Percentiles rank a stretch among this genome's conserved stretches.
These are phyloP conservation scores for Eucalyptus regnans DNA, from an alignment of 345 rosid species.

Conservation along the genomic window DNA sequence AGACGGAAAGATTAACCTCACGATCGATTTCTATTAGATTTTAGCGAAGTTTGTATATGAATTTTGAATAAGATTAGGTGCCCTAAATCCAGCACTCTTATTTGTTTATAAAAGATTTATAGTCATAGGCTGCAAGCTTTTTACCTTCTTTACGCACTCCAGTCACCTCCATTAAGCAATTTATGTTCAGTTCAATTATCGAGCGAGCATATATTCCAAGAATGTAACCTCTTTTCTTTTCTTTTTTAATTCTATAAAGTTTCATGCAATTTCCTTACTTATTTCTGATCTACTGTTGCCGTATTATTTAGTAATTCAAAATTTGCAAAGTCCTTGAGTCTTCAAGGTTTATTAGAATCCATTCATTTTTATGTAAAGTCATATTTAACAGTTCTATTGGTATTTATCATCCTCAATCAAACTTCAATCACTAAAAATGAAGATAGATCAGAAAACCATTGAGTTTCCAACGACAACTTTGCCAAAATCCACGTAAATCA, in stretches of 20 bases:
- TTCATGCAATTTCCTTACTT: background rate
- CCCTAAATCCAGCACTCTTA: background rate
- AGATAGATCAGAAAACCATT: no score
- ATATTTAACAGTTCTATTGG: background rate
- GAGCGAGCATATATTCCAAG: background rate
- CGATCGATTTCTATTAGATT: background rate
- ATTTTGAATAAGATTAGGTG: background rate
- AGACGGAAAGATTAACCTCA: background rate
- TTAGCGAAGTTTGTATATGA: background rate
- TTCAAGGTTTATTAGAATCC: background rate
- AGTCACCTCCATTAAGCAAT: background rate
- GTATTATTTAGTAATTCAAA: background rate
- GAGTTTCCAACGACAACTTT: background rate
- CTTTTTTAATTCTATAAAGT: background rate
- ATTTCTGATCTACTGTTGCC: background rate
- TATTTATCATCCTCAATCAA: no score
- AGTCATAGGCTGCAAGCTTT: background rate
- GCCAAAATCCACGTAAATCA: background rate
- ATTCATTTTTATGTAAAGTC: background rate
- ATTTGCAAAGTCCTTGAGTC: background rate
- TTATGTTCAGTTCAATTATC: background rate
- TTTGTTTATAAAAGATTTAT: background rate
- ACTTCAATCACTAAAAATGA: no score
- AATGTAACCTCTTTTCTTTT: background rate
- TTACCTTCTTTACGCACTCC: background rate